Evolutionary conservation across 371 early-diverging fungal genomes (phyloP).

Genomic region (Haplosporangium sp.): DNA sequence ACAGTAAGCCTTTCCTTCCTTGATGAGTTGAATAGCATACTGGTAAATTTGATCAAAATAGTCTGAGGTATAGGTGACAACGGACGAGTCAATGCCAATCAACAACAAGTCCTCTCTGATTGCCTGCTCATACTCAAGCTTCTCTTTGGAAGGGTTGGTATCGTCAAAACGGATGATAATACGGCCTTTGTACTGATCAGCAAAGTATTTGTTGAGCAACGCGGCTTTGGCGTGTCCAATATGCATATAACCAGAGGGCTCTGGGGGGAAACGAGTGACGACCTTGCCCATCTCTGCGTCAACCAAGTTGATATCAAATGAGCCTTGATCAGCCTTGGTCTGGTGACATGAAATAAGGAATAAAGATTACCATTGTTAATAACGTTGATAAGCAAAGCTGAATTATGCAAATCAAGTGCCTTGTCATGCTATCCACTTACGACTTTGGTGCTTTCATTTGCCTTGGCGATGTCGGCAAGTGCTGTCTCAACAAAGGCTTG

Average conservation of each 20-base stretch:
- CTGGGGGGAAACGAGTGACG: slow-evolving; percentile 98
- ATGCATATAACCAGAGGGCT: slow-evolving; percentile 98
- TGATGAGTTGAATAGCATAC: slow-evolving; percentile 90
- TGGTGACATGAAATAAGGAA: slow-evolving; percentile 13
- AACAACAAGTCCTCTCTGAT: slow-evolving; percentile 94
- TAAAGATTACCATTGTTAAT: neutral
- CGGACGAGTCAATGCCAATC: slow-evolving; percentile 89
- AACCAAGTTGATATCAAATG: slow-evolving; percentile 91
- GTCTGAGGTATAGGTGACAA: slow-evolving; percentile 94
- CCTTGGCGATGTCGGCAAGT: slow-evolving; percentile 63
- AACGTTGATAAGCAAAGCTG: neutral
- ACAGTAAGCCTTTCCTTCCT: slow-evolving; percentile 95
- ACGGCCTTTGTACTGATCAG: slow-evolving; percentile 92
- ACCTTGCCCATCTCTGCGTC: slow-evolving; percentile 89
- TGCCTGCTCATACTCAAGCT: slow-evolving; percentile 93
- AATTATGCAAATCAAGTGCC: neutral
- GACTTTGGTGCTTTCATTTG: slow-evolving; percentile 55
- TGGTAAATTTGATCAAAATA: slow-evolving; percentile 94
- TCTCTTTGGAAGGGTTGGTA: slow-evolving; percentile 99
- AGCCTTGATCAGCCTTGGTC: slow-evolving; percentile 87
- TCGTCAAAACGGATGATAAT: slow-evolving; percentile 99
- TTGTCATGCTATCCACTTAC: slow-evolving; percentile 14
- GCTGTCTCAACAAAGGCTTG: slow-evolving; percentile 66
- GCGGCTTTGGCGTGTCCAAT: slow-evolving; percentile 99
- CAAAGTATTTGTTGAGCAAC: slow-evolving; percentile 98